Percentiles rank a stretch among this genome's conserved stretches.
Evolutionary conservation across 345 rosid species (phyloP).

Genomic region (Stellera chamaejasme): DNA sequence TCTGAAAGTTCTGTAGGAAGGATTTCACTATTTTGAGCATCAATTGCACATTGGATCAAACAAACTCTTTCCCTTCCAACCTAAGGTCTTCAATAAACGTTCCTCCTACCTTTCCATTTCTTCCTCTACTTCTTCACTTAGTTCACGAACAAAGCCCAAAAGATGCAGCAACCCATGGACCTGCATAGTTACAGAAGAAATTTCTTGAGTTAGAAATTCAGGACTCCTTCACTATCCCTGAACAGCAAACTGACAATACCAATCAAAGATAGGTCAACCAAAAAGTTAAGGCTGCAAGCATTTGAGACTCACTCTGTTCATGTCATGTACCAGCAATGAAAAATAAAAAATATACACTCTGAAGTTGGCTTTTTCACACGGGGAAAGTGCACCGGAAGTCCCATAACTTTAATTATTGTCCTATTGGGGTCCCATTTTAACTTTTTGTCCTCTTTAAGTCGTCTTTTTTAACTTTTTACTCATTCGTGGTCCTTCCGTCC

Average conservation of each 20-base stretch:
- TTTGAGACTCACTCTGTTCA: not conserved
- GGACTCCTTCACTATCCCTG: not conserved
- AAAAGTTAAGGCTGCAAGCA: too few species aligned
- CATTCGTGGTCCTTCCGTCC: too few species aligned
- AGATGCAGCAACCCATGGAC: slow-evolving; percentile 93
- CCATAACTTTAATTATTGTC: too few species aligned
- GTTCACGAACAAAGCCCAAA: slow-evolving; percentile 93
- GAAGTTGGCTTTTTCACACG: not conserved
- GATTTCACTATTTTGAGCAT: slow-evolving; percentile 29
- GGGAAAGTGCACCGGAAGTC: too few species aligned
- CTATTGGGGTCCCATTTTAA: too few species aligned
- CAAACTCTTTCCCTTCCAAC: slow-evolving; percentile 94
- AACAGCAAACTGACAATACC: not conserved
- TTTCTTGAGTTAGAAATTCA: not conserved
- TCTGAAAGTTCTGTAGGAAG: slow-evolving; percentile 34
- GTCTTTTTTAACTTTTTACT: too few species aligned
- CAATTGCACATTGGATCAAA: slow-evolving; percentile 81
- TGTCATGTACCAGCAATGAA: slow-evolving; percentile 7
- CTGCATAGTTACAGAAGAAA: slow-evolving; percentile 27
- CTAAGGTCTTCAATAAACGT: slow-evolving; percentile 62
- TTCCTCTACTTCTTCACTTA: slow-evolving; percentile 84
- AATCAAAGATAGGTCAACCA: not conserved
- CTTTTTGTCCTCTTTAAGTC: too few species aligned
- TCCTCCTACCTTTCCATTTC: slow-evolving; percentile 95
- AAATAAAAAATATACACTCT: not conserved